Evolutionary conservation across 805 yeast species (phyloP), one percentile per base, ranked within the genome.

Genomic region (Helenozyma baotianmanensis): DNA sequence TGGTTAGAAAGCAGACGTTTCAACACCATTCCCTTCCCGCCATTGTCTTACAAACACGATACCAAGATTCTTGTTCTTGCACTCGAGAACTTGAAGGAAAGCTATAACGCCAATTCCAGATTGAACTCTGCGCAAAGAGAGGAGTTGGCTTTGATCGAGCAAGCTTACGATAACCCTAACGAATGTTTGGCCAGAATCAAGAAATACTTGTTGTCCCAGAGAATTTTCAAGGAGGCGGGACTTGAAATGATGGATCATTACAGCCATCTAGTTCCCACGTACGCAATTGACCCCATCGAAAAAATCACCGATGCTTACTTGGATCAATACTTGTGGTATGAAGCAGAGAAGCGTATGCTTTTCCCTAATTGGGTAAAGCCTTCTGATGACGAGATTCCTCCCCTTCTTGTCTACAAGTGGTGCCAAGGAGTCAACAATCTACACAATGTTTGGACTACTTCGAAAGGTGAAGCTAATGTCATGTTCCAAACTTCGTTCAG

Each of bases 311-410:
- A 92, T 62, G 96, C 97, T 0, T 92, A 90, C 46, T 60, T 92
- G 25, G 97, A 90, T 51, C 98, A 92, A 51, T 92, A 90, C 48
- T 62, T 92, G 27, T 92, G 97, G 96, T 90, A 83, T 58, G 97
- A 92, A 53, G 90, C 92, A 8, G 96, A 86, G 34, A 80, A 83
- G 53, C 63, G 96, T 38, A 76, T 80, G 6, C 59, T 92, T 17
- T 92, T 92, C 60, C 99, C 99, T 4, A 82, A 80, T 53, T 92
- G 98, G 98, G 72, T 92, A 24, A 92, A 92, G 53, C 98, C 99
- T 7, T 78, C 84, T 45, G 98, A 92, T 49, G 74, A 84, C 18
- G 98, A 92, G 57, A 82, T 92, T 14, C 95, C 97, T 0, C 98
- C 96, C 0, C 58, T 89, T 21, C 64, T 90, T 40, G 95, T 84